Percentiles rank a stretch among this genome's conserved stretches.
Conservation (phyloP, 2,329 filamentous ascomycete genomes). For the Colletotrichum chrysophilum region DNA sequence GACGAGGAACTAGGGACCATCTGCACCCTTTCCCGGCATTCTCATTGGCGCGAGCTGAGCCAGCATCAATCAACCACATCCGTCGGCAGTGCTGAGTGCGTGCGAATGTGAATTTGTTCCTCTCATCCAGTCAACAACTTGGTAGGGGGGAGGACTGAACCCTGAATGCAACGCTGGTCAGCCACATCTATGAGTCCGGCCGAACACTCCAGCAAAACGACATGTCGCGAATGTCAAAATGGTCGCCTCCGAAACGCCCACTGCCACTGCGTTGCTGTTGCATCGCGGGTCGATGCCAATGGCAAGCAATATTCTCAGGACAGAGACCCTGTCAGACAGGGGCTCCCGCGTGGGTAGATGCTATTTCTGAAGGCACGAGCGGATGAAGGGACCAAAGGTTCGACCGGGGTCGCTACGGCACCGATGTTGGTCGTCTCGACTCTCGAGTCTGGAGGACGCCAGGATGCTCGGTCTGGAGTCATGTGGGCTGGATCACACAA, state of each 20-base stretch:
- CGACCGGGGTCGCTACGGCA: conserved; percentile 10
- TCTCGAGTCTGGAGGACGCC: not conserved
- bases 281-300: not conserved
- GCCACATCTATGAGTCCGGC: not conserved
- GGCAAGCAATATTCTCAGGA: not conserved
- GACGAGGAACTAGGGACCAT: conserved; percentile 32
- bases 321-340: not conserved
- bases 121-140: not conserved
- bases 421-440: not conserved
- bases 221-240: not conserved
- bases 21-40: conserved; percentile 29
- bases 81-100: not conserved
- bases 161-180: not conserved
- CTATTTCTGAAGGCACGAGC: conserved; percentile 15
- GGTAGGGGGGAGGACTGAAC: not conserved
- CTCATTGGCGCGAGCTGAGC: conserved; percentile 33
- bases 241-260: not conserved
- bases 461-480: not conserved
- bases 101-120: not conserved
- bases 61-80: not conserved
- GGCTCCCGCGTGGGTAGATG: conserved; percentile 9
- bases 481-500: not conserved
- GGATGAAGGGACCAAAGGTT: conserved; percentile 19
- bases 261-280: not conserved
- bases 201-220: not conserved